Percentiles rank a stretch among this genome's conserved stretches.
These are phyloP conservation scores for Monosporascus ibericus DNA, from an alignment of 2,329 filamentous ascomycete species.

Conservation along the genomic window DNA sequence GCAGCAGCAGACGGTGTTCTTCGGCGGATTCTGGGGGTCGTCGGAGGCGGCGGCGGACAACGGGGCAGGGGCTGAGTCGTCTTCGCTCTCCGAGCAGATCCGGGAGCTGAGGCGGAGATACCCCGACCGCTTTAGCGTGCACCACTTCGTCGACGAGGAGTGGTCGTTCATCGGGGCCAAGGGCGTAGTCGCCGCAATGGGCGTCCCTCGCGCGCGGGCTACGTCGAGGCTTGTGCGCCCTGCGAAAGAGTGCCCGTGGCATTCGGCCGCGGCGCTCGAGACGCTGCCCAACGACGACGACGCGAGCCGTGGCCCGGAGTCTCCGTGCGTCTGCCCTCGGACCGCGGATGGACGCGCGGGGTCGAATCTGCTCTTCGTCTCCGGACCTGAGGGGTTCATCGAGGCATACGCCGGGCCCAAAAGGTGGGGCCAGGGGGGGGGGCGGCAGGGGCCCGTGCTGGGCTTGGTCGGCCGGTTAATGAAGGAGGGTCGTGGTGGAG, in stretches of 20 bases:
- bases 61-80: constrained; percentile 7
- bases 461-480: constrained; percentile 61
- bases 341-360: constrained; percentile 27
- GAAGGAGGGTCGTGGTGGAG: constrained; percentile 22
- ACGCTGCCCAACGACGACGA: constrained; percentile 21
- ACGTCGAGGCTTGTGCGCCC: neutral
- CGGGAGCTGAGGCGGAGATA: constrained; percentile 53
- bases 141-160: constrained; percentile 81
- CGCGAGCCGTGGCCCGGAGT: constrained; percentile 1
- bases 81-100: constrained; percentile 42
- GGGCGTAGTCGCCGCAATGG: constrained; percentile 36
- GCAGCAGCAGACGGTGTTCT: neutral
- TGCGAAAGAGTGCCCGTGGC: constrained; percentile 18
- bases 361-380: constrained; percentile 71
- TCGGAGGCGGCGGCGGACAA: constrained; percentile 7
- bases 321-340: constrained; percentile 20
- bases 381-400: constrained; percentile 87
- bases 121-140: constrained; percentile 53
- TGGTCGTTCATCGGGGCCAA: constrained; percentile 54
- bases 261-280: constrained; percentile 16
- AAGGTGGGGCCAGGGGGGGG: constrained; percentile 63
- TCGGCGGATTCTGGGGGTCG: constrained; percentile 17
- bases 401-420: constrained; percentile 75
- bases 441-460: constrained; percentile 68
- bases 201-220: constrained; percentile 1